Evolutionary conservation across 192 early-diverging fungal species (phyloP), one percentile per base, ranked within the genome.

Genomic region (Entomortierella beljakovae): DNA sequence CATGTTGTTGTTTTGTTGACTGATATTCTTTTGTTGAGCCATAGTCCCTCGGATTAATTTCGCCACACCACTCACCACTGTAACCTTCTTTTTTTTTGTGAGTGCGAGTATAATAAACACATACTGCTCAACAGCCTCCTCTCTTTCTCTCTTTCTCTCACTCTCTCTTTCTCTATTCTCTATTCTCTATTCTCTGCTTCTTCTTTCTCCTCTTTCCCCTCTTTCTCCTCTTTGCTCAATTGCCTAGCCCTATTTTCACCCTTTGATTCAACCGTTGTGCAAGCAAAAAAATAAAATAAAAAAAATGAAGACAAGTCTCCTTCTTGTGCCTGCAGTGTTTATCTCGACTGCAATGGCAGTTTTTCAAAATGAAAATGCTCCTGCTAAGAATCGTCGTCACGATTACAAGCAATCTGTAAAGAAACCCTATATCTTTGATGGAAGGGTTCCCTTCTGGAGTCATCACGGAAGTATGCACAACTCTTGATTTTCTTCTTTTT

Each of bases 391-490:
- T 28, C 67, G 67, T 25, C 80, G 75, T 34, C 70, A 84, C 48
- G 90, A 91, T 68, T 91, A 88, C 71, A 91, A 86, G 71, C 82
- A 83, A 51, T 82, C 88, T 22, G 82, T 91, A 70, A 90, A 90
- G 57, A 82, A 83, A 57, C 89, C 89, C 2, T 85, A 81, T 63
- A 76, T 80, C 58, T 82, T 83, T 48, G 79, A 85, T 54, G 68
- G 71, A 23, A 61, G 67, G 1, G 46, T 91, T 22, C 89, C 89
- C 0, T 86, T 86, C 57, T 91, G 86, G 82, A 64, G 66, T 16
- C 57, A 69, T 49, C 65, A 71, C 53, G 89, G 86, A 49, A 70
- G 87, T 86, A 79, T 61, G 81, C 63, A 33, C 10, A 16, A 32
- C 26, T 51, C 8, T 48, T 62, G 42, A 26, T 62, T 37, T 23